Evolutionary conservation across 768 basidiomycete species (phyloP).

Genomic region (Suillus clintonianus): DNA sequence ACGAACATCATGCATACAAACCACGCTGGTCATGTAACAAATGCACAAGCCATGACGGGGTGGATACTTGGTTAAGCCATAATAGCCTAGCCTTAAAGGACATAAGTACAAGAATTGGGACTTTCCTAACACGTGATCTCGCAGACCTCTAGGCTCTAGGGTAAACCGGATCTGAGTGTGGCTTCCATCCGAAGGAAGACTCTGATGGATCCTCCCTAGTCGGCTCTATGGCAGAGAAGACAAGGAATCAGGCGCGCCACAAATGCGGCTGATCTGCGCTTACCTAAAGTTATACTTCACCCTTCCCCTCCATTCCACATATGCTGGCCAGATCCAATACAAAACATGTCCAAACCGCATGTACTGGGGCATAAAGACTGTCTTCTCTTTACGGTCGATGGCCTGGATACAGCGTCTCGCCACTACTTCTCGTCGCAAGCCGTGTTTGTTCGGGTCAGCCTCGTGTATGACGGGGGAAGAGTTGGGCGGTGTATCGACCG

Average conservation of each 20-base stretch:
- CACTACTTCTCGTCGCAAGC: conserved; percentile 60
- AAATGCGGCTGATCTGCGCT: background rate
- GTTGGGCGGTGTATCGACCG: conserved; percentile 56
- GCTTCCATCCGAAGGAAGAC: background rate
- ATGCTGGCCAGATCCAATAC: conserved; percentile 65
- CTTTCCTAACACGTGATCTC: background rate
- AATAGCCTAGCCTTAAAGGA: background rate
- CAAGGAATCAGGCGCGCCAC: background rate
- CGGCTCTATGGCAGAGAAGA: background rate
- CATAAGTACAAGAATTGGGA: background rate
- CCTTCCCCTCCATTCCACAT: conserved; percentile 58
- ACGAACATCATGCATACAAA: background rate
- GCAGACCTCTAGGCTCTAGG: background rate
- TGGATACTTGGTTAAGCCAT: background rate
- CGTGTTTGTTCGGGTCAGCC: conserved; percentile 54
- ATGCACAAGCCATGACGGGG: background rate
- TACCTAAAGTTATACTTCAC: conserved; percentile 63
- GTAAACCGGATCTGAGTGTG: background rate
- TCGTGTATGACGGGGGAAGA: conserved; percentile 35
- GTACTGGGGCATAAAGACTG: conserved; percentile 56
- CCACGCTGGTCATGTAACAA: background rate
- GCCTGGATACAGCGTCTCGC: conserved; percentile 61
- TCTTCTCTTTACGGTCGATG: conserved; percentile 57
- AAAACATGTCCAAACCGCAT: conserved; percentile 52
- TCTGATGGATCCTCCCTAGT: background rate